Evolutionary conservation across 495 filamentous ascomycete genomes (phyloP).

Genomic region (Penicillium tannophilum): DNA sequence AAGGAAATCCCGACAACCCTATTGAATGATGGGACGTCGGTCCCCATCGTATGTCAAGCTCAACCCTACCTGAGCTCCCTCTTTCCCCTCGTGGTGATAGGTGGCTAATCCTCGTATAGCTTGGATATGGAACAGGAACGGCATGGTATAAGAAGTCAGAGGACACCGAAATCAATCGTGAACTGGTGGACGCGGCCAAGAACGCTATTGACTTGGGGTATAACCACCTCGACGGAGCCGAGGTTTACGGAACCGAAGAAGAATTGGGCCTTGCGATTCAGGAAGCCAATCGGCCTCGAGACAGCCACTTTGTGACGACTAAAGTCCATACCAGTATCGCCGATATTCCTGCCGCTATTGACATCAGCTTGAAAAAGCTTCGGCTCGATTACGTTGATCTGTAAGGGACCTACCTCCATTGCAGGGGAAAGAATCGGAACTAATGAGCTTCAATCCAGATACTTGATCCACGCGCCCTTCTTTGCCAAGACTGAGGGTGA

Average conservation of each 20-base stretch:
- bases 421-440: not conserved
- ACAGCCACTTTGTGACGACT: slow-evolving; percentile 75
- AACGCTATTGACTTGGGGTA: slow-evolving; percentile 72
- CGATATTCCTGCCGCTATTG: slow-evolving; percentile 67
- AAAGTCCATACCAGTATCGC: slow-evolving; percentile 61
- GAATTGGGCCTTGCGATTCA: slow-evolving; percentile 77
- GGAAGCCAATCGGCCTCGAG: slow-evolving; percentile 63
- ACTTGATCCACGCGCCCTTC: slow-evolving; percentile 79
- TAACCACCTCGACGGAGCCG: slow-evolving; percentile 77
- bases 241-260: slow-evolving; percentile 79
- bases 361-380: slow-evolving; percentile 71
- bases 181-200: slow-evolving; percentile 61
- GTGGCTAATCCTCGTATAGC: slow-evolving; percentile 39
- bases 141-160: slow-evolving; percentile 57
- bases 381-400: slow-evolving; percentile 81
- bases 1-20: slow-evolving; percentile 53
- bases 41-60: slow-evolving; percentile 63
- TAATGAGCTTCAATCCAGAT: slow-evolving; percentile 42
- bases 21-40: slow-evolving; percentile 71
- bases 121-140: slow-evolving; percentile 73
- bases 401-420: slow-evolving; percentile 30
- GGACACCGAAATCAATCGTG: slow-evolving; percentile 35
- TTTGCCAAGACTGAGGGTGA: slow-evolving; percentile 61
- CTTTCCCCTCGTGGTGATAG: not conserved
- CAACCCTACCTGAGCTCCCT: not conserved